Evolutionary conservation across 257 asterid species (phyloP), one percentile per base, ranked within the genome.

Genomic region (Scutellaria galericulata): DNA sequence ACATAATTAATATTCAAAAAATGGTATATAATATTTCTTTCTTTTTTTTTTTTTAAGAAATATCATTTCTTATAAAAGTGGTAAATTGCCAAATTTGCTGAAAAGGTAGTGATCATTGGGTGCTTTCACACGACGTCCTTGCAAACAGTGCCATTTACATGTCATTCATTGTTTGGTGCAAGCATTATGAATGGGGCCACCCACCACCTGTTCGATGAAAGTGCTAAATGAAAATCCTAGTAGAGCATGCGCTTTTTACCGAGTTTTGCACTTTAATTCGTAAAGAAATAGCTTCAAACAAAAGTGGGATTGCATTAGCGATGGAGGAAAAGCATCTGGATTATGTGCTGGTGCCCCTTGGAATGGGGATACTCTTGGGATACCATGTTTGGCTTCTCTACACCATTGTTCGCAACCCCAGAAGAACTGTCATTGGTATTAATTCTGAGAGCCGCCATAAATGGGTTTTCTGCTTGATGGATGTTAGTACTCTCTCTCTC

Each of bases 391-490:
- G 97, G 97, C 96, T 89, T 75, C 83, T 88, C 45, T 75, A 44
- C 77, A 80, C 83, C 73, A 83, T 89, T 0, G n/a, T 64, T 4
- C 74, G 75, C 9, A 24, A 70, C 50, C 97, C 97, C 3, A 77
- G 52, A 51, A 81, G 84, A 80, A 89, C 96, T 5, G 93, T 86
- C 47, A 83, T 92, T 50, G 97, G 94, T 1, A 83, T 89, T 39
- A 92, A 89, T 79, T 72, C 95, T 27, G 86, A 92, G 77, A 81
- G 85, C 78, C 95, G 96, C 66, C 88, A 73, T 41, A 76, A 69
- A 46, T 92, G 97, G 97, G 88, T 88, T 74, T 79, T 78, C 78
- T 82, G 87, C 80, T 76, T 92, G 79, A 92, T 92, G 97, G n/a
- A 85, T 35, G 97, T 89, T 9, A 73, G 90, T 82, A 39, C 71